Percentiles rank a stretch among this genome's conserved stretches.
Conservation (phyloP, 164 flowering plant species). For the Malania oleifera region DNA sequence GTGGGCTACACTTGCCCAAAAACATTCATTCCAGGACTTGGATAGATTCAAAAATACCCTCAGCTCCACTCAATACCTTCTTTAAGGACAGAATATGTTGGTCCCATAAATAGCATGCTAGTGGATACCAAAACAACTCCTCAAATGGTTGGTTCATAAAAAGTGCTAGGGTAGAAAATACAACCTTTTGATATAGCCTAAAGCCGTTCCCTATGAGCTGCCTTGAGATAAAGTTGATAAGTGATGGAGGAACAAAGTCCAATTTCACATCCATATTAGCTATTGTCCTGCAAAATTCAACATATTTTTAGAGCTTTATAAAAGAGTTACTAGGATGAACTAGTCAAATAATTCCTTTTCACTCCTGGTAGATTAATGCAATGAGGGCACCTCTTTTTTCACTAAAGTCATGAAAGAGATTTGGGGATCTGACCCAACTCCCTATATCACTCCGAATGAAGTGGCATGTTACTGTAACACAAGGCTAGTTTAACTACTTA, state of each 20-base stretch:
- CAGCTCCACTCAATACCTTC: too few relatives aligned
- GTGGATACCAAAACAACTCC: background rate
- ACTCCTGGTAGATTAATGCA: too few relatives aligned
- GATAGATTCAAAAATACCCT: background rate
- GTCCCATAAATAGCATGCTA: background rate
- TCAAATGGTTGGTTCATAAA: background rate
- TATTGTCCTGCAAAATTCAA: slow-evolving; percentile 62
- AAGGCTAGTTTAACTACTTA: background rate
- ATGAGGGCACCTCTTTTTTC: too few relatives aligned
- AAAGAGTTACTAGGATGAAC: too few relatives aligned
- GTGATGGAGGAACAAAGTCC: slow-evolving; percentile 81
- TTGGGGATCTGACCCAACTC: too few relatives aligned
- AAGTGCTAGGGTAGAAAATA: slow-evolving; percentile 6
- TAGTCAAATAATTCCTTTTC: too few relatives aligned
- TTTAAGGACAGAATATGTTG: background rate
- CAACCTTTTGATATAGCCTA: slow-evolving; percentile 80
- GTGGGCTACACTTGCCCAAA: too few relatives aligned
- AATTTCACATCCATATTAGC: slow-evolving; percentile 77
- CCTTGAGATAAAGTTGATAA: slow-evolving; percentile 84
- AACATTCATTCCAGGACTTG: too few relatives aligned
- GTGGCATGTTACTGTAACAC: background rate
- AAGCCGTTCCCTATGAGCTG: slow-evolving; percentile 87
- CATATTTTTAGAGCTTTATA: background rate
- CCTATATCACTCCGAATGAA: background rate
- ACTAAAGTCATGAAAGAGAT: too few relatives aligned